A percentile compares a stretch with the other conserved stretches of the same genome.
Evolutionary conservation across 2,329 filamentous ascomycete genomes (phyloP).

Genomic region (Truncatella angustata): DNA sequence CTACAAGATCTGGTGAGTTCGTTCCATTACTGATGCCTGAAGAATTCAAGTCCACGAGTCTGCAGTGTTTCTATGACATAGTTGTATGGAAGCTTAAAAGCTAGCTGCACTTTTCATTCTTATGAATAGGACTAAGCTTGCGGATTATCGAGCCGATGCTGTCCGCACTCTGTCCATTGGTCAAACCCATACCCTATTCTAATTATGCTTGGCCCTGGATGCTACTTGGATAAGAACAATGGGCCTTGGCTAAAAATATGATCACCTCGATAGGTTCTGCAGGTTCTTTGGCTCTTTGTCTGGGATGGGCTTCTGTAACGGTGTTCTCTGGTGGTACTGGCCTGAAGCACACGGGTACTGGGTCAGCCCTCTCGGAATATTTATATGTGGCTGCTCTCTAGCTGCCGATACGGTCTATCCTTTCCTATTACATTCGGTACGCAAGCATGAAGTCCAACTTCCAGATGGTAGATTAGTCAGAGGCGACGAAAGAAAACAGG

Average conservation of each 20-base stretch:
- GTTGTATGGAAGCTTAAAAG: too few relatives aligned
- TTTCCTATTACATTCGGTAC: slow-evolving; percentile 38
- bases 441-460: slow-evolving; percentile 6
- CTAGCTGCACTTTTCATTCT: too few relatives aligned
- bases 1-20: slow-evolving; percentile 47
- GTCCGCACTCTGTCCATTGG: too few relatives aligned
- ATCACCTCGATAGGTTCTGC: slow-evolving; percentile 33
- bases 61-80: too few relatives aligned
- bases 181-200: too few relatives aligned
- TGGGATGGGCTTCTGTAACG: slow-evolving; percentile 37
- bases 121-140: too few relatives aligned
- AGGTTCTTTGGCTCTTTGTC: slow-evolving; percentile 40
- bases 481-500: not conserved
- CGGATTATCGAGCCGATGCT: too few relatives aligned
- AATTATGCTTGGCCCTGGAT: too few relatives aligned
- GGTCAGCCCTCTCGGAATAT: slow-evolving; percentile 38
- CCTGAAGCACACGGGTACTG: slow-evolving; percentile 49
- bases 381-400: slow-evolving; percentile 38
- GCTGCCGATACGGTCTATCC: slow-evolving; percentile 44
- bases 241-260: not conserved
- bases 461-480: not conserved
- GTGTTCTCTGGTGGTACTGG: slow-evolving; percentile 48
- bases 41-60: too few relatives aligned
- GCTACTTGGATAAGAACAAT: not conserved
- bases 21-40: too few relatives aligned